These are phyloP conservation scores for Oryza australiensis DNA, from an alignment of 176 grass and related monocot species.

Conservation along the genomic window DNA sequence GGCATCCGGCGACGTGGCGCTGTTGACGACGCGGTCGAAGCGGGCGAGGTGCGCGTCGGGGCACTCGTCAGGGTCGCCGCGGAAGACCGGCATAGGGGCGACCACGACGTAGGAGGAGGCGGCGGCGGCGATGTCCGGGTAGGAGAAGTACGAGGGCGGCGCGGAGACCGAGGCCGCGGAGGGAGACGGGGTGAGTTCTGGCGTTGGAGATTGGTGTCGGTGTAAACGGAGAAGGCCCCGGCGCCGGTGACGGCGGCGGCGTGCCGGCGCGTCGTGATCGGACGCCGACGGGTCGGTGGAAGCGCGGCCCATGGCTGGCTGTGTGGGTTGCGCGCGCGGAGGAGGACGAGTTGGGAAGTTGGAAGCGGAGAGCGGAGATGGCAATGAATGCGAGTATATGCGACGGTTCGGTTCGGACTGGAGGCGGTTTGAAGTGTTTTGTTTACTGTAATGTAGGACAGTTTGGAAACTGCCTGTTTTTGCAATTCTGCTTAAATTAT, in stretches of 20 bases:
- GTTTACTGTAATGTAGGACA: too few relatives aligned
- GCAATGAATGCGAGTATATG: neutral
- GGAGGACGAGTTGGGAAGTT: neutral
- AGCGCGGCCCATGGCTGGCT: constrained; percentile 34
- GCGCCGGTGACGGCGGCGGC: constrained; percentile 1
- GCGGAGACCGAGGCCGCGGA: constrained; percentile 10
- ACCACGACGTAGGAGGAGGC: constrained; percentile 28
- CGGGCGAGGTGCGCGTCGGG: constrained; percentile 51
- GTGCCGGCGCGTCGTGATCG: neutral
- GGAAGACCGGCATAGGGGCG: constrained; percentile 52
- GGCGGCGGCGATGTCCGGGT: constrained; percentile 7
- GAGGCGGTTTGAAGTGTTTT: neutral
- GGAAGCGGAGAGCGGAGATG: too few relatives aligned
- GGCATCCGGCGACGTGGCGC: constrained; percentile 22
- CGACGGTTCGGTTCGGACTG: neutral
- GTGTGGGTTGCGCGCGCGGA: neutral
- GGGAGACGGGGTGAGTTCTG: constrained; percentile 21
- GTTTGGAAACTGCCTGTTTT: too few relatives aligned
- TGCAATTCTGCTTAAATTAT: too few relatives aligned
- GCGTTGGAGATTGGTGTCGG: constrained; percentile 11
- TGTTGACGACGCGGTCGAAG: constrained; percentile 61
- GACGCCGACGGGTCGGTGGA: constrained; percentile 25
- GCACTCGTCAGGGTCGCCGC: constrained; percentile 62
- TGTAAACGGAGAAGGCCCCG: neutral
- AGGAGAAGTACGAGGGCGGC: constrained; percentile 8